Evolutionary conservation across 1,139 yeast species (phyloP).

Genomic region (Yamadazyma dendronema): DNA sequence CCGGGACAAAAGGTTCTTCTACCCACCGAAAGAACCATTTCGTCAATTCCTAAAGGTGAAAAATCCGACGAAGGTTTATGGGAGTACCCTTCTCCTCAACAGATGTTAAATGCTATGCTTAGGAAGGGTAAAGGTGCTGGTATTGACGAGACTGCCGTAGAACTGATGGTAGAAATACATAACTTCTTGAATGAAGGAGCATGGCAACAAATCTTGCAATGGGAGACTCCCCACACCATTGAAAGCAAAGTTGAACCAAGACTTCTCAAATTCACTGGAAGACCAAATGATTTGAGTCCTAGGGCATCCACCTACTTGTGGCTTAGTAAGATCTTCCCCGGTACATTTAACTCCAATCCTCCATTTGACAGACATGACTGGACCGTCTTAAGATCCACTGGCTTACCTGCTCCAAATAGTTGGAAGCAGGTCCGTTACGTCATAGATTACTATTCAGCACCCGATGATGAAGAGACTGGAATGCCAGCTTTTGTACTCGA

Average conservation of each 20-base stretch:
- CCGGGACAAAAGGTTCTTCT: constrained; percentile 79
- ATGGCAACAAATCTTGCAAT: constrained; percentile 88
- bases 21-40: constrained; percentile 80
- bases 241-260: constrained; percentile 65
- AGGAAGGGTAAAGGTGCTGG: constrained; percentile 87
- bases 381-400: constrained; percentile 79
- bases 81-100: constrained; percentile 99
- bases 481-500: constrained; percentile 90
- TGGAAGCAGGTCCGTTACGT: constrained; percentile 75
- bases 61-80: constrained; percentile 68
- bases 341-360: constrained; percentile 68
- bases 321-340: constrained; percentile 71
- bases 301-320: constrained; percentile 71
- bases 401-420: constrained; percentile 38
- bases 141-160: constrained; percentile 93
- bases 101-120: constrained; percentile 96
- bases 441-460: constrained; percentile 90
- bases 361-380: constrained; percentile 99
- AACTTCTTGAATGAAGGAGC: constrained; percentile 97
- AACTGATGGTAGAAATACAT: constrained; percentile 95
- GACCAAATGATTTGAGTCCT: constrained; percentile 88
- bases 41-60: constrained; percentile 85
- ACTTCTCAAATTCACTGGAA: constrained; percentile 82
- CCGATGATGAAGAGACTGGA: constrained; percentile 85
- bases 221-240: constrained; percentile 71